A percentile compares a stretch with the other conserved stretches of the same genome.
phyloP scores from a whole-genome alignment of 305 asterid species.

The Stenogyne calaminthoides region DNA sequence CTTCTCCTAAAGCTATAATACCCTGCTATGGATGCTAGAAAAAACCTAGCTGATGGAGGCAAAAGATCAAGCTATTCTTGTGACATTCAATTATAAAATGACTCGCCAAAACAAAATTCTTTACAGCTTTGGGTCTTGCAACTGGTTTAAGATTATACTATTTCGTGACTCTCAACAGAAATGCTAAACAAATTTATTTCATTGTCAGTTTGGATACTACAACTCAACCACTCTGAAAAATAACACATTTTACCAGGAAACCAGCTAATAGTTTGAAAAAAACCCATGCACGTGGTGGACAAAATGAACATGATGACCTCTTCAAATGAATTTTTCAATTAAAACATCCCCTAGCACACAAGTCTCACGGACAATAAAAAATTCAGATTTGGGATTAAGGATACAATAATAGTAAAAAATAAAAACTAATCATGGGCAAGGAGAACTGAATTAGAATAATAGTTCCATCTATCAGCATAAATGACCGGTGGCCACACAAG shows the following conservation, averaged over 20 bases:
- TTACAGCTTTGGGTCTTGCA: not conserved
- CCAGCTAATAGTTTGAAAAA: not conserved
- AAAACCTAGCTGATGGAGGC: not conserved
- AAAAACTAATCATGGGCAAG: not conserved
- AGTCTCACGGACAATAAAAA: not conserved
- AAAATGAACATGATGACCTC: not conserved
- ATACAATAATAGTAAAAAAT: not conserved
- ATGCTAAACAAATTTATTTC: not conserved
- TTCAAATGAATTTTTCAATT: not conserved
- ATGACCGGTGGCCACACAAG: not conserved
- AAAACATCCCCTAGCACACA: not conserved
- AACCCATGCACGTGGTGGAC: not conserved
- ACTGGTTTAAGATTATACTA: not conserved
- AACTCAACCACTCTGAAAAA: not conserved
- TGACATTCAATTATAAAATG: not conserved
- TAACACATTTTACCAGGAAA: not conserved
- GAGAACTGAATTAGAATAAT: not conserved
- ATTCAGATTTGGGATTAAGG: not conserved
- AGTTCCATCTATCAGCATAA: not conserved
- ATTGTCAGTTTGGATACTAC: not conserved
- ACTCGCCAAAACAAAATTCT: not conserved
- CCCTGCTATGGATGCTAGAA: not conserved
- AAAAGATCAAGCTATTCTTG: not conserved
- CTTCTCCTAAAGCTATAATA: not conserved
- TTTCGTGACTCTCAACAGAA: not conserved